These are phyloP conservation scores for Yamadazyma atlantica DNA, from an alignment of 1,139 yeast genomes.

Conservation along the genomic window DNA sequence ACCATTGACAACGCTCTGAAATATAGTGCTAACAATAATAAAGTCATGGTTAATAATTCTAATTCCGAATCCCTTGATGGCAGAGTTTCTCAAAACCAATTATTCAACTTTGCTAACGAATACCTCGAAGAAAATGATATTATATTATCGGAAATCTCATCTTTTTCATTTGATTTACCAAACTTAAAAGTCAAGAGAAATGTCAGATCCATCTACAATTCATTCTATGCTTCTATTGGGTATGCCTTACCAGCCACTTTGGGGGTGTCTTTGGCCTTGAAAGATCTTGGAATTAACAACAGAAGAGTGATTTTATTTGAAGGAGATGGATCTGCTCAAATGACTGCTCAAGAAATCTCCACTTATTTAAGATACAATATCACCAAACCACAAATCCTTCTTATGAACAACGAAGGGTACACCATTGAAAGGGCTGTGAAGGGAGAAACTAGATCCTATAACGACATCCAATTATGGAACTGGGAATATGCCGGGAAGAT, in stretches of 20 bases:
- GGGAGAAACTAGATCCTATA: constrained; percentile 74
- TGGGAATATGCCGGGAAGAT: constrained; percentile 66
- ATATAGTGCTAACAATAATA: constrained; percentile 8
- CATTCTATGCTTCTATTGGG: constrained; percentile 82
- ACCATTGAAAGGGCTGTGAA: constrained; percentile 82
- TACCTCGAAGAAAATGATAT: constrained; percentile 61
- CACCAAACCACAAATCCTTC: constrained; percentile 49
- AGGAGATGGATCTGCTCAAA: constrained; percentile 92
- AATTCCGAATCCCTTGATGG: constrained; percentile 14
- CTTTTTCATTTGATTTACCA: constrained; percentile 70
- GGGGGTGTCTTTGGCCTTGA: constrained; percentile 71
- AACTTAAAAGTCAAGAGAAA: constrained; percentile 59
- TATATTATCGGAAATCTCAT: constrained; percentile 73
- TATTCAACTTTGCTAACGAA: constrained; percentile 30
- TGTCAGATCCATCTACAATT: constrained; percentile 56
- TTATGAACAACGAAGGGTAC: constrained; percentile 83
- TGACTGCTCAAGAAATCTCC: constrained; percentile 83
- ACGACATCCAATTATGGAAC: constrained; percentile 78
- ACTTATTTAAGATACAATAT: constrained; percentile 61
- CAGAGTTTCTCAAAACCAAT: constrained; percentile 25
- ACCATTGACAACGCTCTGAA: constrained; percentile 14
- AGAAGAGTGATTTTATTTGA: constrained; percentile 69
- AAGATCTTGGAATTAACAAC: constrained; percentile 44
- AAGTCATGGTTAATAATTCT: too few species aligned
- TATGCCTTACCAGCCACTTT: constrained; percentile 82